Conservation (phyloP, 2,329 filamentous ascomycete species). For the Cladosporium austrohemisphaericum region DNA sequence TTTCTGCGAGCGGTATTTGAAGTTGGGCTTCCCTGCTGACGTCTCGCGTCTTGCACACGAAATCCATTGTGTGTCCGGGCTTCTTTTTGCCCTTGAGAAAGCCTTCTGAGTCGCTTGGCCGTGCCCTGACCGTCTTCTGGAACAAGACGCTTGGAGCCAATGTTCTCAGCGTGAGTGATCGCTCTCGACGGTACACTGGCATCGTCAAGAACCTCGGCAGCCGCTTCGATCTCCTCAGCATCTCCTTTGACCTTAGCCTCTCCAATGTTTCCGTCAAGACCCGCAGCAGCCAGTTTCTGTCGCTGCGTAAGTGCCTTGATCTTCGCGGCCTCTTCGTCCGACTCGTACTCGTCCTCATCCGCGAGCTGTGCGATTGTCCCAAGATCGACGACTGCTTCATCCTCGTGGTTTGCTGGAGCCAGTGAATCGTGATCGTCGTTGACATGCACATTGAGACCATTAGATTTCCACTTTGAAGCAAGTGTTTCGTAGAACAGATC, state of each 20-base stretch:
- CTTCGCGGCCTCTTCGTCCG: slow-evolving; percentile 40
- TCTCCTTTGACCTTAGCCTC: slow-evolving; percentile 23
- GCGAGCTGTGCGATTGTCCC: slow-evolving; percentile 51
- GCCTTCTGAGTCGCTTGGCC: not conserved
- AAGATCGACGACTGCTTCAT: slow-evolving; percentile 61
- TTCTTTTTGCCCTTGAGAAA: no score
- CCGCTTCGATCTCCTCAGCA: slow-evolving; percentile 19
- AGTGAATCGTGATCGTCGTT: slow-evolving; percentile 14
- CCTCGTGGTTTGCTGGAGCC: slow-evolving; percentile 19
- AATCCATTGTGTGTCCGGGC: slow-evolving; percentile 26
- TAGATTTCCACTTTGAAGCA: slow-evolving; percentile 1
- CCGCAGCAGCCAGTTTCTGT: slow-evolving; percentile 23
- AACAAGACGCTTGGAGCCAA: not conserved
- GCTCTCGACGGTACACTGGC: slow-evolving; percentile 13
- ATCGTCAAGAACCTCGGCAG: slow-evolving; percentile 21
- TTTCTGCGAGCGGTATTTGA: not conserved
- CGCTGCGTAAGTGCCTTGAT: slow-evolving; percentile 32
- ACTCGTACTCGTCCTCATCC: slow-evolving; percentile 39
- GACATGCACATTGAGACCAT: slow-evolving; percentile 12
- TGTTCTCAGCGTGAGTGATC: slow-evolving; percentile 1
- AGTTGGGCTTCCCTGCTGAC: not conserved
- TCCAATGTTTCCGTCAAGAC: slow-evolving; percentile 19
- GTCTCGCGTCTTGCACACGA: slow-evolving; percentile 24
- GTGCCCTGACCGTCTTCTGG: not conserved
- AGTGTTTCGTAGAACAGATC: slow-evolving; percentile 68